A percentile compares a stretch with the other conserved stretches of the same genome.
Conservation (phyloP, 176 grass and related monocot genomes). For the Coix lacrymajobi region DNA sequence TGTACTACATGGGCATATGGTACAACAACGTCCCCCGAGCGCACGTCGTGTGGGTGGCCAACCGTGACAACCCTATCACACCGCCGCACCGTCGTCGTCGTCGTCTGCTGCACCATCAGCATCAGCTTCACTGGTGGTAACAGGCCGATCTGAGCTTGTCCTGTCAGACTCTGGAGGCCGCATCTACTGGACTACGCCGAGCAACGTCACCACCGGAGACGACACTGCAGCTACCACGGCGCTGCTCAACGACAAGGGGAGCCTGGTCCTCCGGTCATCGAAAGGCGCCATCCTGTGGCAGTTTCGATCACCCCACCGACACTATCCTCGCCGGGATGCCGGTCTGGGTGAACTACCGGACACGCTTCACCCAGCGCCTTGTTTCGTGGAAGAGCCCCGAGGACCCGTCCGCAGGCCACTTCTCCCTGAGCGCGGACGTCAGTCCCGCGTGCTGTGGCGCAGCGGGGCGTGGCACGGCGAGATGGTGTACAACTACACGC, state of each 20-base stretch:
- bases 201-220: not conserved
- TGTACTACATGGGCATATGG: no score
- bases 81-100: no score
- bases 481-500: not conserved
- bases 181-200: no score
- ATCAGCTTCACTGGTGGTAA: no score
- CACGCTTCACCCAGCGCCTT: not conserved
- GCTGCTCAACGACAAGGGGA: constrained; percentile 3
- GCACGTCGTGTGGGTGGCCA: no score
- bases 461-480: constrained; percentile 30
- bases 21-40: no score
- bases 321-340: constrained; percentile 18
- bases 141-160: no score
- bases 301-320: not conserved
- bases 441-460: not conserved
- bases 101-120: no score
- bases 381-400: constrained; percentile 18
- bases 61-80: no score
- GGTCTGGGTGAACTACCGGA: not conserved
- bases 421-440: not conserved
- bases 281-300: not conserved
- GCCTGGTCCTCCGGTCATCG: not conserved
- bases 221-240: not conserved
- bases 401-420: constrained; percentile 24
- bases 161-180: no score